Percentiles rank a stretch among this genome's conserved stretches.
Evolutionary conservation across 192 early-diverging fungal species (phyloP).

Genomic region (Coemansia sp.): DNA sequence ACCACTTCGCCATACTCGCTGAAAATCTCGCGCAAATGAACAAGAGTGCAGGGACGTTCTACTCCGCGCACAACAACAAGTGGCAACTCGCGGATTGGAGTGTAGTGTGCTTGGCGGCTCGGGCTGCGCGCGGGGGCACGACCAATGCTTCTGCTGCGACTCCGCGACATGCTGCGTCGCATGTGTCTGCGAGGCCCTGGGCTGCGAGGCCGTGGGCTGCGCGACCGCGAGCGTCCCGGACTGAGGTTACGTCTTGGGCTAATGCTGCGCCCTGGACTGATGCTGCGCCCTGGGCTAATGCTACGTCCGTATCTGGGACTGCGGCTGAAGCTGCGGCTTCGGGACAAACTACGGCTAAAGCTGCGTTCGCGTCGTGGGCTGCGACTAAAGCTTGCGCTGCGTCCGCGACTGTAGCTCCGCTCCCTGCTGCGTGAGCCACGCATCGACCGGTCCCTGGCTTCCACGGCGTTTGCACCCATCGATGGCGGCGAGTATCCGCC

Average conservation of each 20-base stretch:
- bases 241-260: too few species aligned
- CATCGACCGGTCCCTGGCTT: neutral
- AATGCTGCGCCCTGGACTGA: too few species aligned
- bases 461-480: constrained; percentile 1
- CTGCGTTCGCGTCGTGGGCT: constrained; percentile 5
- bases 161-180: constrained; percentile 4
- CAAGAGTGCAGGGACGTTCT: neutral
- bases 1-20: neutral
- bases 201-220: constrained; percentile 26
- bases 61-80: too few species aligned
- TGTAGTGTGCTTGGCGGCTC: too few species aligned
- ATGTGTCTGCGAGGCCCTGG: constrained; percentile 13
- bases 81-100: too few species aligned
- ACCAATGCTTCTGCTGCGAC: constrained; percentile 13
- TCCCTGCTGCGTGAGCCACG: constrained; percentile 11
- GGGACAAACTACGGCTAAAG: constrained; percentile 6
- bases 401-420: constrained; percentile 16
- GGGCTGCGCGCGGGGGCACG: neutral
- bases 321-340: constrained; percentile 17
- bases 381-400: constrained; percentile 15
- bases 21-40: constrained; percentile 36
- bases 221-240: too few species aligned
- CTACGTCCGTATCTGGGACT: constrained; percentile 2
- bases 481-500: constrained; percentile 35
- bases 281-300: too few species aligned